Evolutionary conservation across 2,329 filamentous ascomycete species (phyloP).

Genomic region (Aspergillus novofumigatus): DNA sequence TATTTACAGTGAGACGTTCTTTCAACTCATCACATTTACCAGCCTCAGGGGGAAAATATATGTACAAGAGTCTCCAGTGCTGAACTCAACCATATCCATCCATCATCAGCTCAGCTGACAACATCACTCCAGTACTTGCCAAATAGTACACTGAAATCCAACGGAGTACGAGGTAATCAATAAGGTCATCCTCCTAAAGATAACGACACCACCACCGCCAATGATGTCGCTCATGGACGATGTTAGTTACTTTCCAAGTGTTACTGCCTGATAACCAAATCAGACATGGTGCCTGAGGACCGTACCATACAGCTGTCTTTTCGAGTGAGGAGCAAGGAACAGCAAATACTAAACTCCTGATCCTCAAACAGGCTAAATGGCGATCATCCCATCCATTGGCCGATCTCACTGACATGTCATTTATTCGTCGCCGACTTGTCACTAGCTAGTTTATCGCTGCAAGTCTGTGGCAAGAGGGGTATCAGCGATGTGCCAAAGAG

Average conservation of each 20-base stretch:
- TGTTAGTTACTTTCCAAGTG: not conserved
- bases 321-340: not conserved
- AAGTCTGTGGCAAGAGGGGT: not conserved
- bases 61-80: too few species aligned
- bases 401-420: not conserved
- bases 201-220: not conserved
- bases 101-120: too few species aligned
- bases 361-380: not conserved
- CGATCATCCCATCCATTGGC: not conserved
- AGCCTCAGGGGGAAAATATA: too few species aligned
- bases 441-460: not conserved
- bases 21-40: too few species aligned
- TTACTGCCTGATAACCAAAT: too few species aligned
- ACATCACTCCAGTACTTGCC: too few species aligned
- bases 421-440: not conserved
- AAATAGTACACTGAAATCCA: too few species aligned
- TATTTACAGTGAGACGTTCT: too few species aligned
- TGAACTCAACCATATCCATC: too few species aligned
- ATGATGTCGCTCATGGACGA: not conserved
- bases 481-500: not conserved
- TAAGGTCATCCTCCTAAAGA: not conserved
- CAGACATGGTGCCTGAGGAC: not conserved
- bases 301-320: not conserved
- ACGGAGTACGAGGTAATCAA: too few species aligned
- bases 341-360: not conserved